Base-by-base conservation (phyloP, 768 basidiomycete species). In the Termitomyces sp. region DNA sequence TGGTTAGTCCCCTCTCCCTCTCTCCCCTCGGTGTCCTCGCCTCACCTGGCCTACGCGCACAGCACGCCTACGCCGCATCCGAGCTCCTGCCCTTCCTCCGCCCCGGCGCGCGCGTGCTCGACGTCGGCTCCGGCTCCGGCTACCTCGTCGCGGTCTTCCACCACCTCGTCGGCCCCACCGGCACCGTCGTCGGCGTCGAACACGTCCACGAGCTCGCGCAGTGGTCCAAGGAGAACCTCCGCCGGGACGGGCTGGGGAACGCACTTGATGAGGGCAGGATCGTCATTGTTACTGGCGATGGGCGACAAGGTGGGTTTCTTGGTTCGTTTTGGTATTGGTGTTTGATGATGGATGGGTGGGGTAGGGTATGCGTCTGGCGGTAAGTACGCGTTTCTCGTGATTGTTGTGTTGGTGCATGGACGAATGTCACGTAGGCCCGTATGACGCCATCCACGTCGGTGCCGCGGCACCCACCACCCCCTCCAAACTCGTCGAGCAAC, bases 381-480 rank as follows among this genome's bases (percentile, higher is more conserved):
- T 75, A 33, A 57, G 74, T 60, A n/a, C n/a, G n/a, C n/a, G 14
- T 13, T 13, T 1, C 32, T 41, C 5, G 0, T 16, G 13, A 32
- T 20, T 18, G 10, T 1, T 2, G 30, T 20, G 6, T 1, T 48
- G 5, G 6, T 18, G 28, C 35, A 9, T n/a, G 16, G 26, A 12
- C 10, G 32, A 38, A 33, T 1, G 30, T 7, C 13, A 7, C 13
- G 30, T 60, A 84, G 87, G 79, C 3, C 89, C 89, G 0, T 93
- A 86, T 68, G 82, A 93, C 61, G 88, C 85, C 0, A 97, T 98
- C 52, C 95, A 98, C 64, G 95, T 98, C 40, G 96, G 96, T 4
- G 96, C 96, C 0, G 95, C 96, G 0, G 87, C 95, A 0, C 88
- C 91, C 0, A 77, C 67, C 0, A 72, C 94, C 14, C 95, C 95